Base-by-base conservation (phyloP, 2,329 filamentous ascomycete species). In the Parastagonospora nodorum region DNA sequence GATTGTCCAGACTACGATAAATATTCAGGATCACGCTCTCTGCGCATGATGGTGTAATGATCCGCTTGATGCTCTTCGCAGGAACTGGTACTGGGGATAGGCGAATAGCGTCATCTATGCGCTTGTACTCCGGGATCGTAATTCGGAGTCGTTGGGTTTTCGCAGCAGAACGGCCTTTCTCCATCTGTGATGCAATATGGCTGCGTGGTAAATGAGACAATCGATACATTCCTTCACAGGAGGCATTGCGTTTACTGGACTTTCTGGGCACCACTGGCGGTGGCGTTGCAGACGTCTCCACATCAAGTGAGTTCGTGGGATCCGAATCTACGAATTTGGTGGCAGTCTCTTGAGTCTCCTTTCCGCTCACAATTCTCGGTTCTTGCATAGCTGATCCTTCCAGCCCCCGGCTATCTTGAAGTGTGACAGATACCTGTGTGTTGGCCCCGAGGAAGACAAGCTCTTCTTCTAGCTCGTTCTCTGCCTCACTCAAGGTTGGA, bases 1-100 rank as follows among this genome's bases (percentile, higher is more conserved):
- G 71, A 2, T 75, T 77, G 31, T 75, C 68, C 7, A 84, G 72
- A 4, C 71, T 75, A 38, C 75, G 68, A 50, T 86, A 69, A 9
- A 86, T 82, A n/a, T 66, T 62, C 14, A 82, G 63, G 12, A 85
- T 74, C 4, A 85, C 75, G n/a, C 72, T 61, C 53, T 83, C 78
- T 2, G 81, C 79, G 19, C 76, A 69, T 9, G 67, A 61, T 12
- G 68, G 62, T 4, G 78, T 75, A 50, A 81, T 79, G 24, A 53
- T 57, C 33, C 64, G 66, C 36, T 67, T 61, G 35, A 44, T 40
- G 14, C 42, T 31, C 33, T 59, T 61, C 2, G 60, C 48, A 2
- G 57, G 51, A 7, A 60, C 52, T 1, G 64, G 52, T 14, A 62
- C 44, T 5, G 66, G 61, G 2, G 66, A 60, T 15, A 61, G 48